Conservation (phyloP, 2,329 filamentous ascomycete genomes). For the Cytospora paraplurivora region DNA sequence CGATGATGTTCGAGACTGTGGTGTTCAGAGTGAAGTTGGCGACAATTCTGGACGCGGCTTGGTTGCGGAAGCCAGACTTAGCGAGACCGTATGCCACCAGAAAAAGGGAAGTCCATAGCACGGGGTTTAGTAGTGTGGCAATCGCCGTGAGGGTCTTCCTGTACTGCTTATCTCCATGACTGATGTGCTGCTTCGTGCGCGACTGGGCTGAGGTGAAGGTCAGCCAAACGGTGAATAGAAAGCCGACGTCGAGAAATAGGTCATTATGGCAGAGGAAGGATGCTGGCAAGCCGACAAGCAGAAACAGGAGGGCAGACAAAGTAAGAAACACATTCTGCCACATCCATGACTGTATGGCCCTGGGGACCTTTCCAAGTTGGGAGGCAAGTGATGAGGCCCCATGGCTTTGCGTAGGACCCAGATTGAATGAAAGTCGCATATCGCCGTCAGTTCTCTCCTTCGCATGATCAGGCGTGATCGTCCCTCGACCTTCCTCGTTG, state of each 20-base stretch:
- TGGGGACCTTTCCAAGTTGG: neutral
- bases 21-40: constrained; percentile 35
- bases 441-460: neutral
- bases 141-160: constrained; percentile 35
- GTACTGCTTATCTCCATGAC: constrained; percentile 17
- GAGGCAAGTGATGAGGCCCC: neutral
- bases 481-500: neutral
- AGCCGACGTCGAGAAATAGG: constrained; percentile 48
- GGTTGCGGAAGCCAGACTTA: constrained; percentile 38
- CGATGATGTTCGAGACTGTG: constrained; percentile 37
- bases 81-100: constrained; percentile 47
- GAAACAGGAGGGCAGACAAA: constrained; percentile 38
- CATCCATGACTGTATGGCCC: neutral
- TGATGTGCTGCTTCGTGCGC: constrained; percentile 36
- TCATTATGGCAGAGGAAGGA: constrained; percentile 39
- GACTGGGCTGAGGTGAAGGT: constrained; percentile 43
- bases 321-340: constrained; percentile 32
- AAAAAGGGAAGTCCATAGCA: constrained; percentile 49
- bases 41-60: constrained; percentile 32
- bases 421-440: neutral
- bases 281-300: constrained; percentile 46
- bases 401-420: neutral
- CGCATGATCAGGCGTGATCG: neutral
- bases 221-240: constrained; percentile 54
- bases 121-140: constrained; percentile 49